Evolutionary conservation across 495 filamentous ascomycete genomes (phyloP).

Genomic region (Xylaria acuta): DNA sequence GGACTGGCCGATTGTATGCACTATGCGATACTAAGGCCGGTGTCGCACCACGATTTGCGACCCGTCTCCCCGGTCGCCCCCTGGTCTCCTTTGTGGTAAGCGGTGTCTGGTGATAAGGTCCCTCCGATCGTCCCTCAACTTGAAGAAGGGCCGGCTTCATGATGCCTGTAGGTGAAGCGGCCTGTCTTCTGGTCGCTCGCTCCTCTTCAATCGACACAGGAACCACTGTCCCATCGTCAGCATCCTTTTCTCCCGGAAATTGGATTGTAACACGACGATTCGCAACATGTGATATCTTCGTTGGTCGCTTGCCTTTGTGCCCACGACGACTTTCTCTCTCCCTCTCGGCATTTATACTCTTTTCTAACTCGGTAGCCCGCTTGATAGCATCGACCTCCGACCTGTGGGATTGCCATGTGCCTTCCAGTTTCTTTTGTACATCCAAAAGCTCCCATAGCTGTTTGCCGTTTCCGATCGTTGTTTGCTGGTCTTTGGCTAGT

Average conservation of each 20-base stretch:
- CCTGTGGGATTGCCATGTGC: constrained; percentile 33
- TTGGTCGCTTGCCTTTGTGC: not conserved
- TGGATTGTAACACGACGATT: constrained; percentile 47
- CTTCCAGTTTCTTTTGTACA: constrained; percentile 33
- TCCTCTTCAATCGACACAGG: constrained; percentile 49
- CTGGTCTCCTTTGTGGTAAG: constrained; percentile 5
- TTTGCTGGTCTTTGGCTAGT: constrained; percentile 31
- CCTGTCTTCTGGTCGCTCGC: constrained; percentile 43
- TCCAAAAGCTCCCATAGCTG: constrained; percentile 31
- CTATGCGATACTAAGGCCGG: constrained; percentile 31
- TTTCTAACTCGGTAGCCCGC: constrained; percentile 10
- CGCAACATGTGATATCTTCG: constrained; percentile 20
- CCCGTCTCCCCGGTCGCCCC: constrained; percentile 18
- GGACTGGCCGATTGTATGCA: constrained; percentile 40
- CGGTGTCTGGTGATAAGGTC: not conserved
- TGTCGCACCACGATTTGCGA: constrained; percentile 31
- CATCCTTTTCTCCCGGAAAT: constrained; percentile 42
- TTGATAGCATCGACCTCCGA: constrained; percentile 14
- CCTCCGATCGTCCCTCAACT: constrained; percentile 18
- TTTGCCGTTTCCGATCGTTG: constrained; percentile 28
- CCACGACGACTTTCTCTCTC: constrained; percentile 9
- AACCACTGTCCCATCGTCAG: constrained; percentile 18
- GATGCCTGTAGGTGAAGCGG: constrained; percentile 43
- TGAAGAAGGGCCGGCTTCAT: constrained; percentile 43
- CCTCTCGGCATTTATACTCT: not conserved